Percentiles rank a stretch among this genome's conserved stretches.
These are phyloP conservation scores for Discostella stelligeroides DNA, from an alignment of 108 stramenopile genomes.

Conservation along the genomic window DNA sequence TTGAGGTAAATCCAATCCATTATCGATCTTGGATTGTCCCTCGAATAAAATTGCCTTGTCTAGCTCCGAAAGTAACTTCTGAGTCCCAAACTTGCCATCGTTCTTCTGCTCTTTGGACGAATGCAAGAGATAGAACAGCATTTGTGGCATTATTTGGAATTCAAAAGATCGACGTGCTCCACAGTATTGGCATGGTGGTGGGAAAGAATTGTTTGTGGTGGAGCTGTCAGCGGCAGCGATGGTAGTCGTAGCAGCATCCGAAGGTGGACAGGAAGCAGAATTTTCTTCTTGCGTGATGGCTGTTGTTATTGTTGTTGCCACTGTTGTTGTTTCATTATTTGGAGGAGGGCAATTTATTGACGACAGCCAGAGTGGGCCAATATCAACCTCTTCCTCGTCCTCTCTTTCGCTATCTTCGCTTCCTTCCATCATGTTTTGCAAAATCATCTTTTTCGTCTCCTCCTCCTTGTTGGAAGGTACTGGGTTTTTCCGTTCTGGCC, in stretches of 20 bases:
- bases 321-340: too few relatives aligned
- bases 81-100: too few relatives aligned
- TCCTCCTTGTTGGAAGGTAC: too few relatives aligned
- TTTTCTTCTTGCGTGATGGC: too few relatives aligned
- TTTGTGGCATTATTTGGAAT: conserved; percentile 89
- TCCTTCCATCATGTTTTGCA: conserved; percentile 8
- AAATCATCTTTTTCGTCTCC: not conserved
- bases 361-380: conserved; percentile 69
- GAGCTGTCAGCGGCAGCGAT: too few relatives aligned
- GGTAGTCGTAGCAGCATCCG: too few relatives aligned
- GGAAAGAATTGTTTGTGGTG: conserved; percentile 25
- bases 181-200: conserved; percentile 68
- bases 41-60: conserved; percentile 60
- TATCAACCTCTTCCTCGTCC: conserved; percentile 11
- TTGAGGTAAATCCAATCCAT: conserved; percentile 61
- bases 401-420: conserved; percentile 20
- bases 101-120: too few relatives aligned
- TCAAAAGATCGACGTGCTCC: conserved; percentile 75
- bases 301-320: too few relatives aligned
- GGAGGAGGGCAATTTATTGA: conserved; percentile 56
- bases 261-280: too few relatives aligned
- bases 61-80: too few relatives aligned
- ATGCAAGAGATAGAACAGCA: conserved; percentile 71
- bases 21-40: conserved; percentile 44
- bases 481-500: conserved; percentile 48